phyloP scores from a whole-genome alignment of 352 stramenopile genomes.

The Globisporangium sylvaticum region DNA sequence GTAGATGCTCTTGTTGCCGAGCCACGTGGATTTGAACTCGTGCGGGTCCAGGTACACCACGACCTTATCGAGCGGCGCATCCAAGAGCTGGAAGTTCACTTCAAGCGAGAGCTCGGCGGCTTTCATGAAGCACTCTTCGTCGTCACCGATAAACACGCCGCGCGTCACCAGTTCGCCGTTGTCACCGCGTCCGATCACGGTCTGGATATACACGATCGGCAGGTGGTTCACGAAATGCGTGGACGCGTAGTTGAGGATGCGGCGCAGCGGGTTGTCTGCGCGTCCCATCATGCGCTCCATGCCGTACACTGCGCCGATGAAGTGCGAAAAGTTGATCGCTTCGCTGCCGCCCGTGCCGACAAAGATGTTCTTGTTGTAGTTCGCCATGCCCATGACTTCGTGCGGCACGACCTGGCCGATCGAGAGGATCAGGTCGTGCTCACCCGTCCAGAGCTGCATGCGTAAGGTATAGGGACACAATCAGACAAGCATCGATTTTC shows the following conservation, averaged over 20 bases:
- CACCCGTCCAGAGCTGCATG: slow-evolving; percentile 85
- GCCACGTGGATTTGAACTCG: slow-evolving; percentile 98
- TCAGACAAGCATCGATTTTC: background rate
- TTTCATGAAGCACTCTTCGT: slow-evolving; percentile 94
- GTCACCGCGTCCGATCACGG: slow-evolving; percentile 87
- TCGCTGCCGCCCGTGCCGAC: slow-evolving; percentile 92
- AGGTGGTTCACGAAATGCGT: slow-evolving; percentile 88
- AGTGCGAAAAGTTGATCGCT: slow-evolving; percentile 97
- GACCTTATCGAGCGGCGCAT: slow-evolving; percentile 89
- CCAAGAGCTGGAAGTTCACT: slow-evolving; percentile 96
- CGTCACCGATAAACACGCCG: slow-evolving; percentile 95
- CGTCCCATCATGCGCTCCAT: slow-evolving; percentile 98
- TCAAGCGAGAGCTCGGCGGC: slow-evolving; percentile 92
- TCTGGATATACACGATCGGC: slow-evolving; percentile 95
- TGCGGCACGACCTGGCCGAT: slow-evolving; percentile 97
- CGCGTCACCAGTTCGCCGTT: slow-evolving; percentile 71
- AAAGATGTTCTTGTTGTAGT: slow-evolving; percentile 99
- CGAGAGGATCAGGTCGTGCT: slow-evolving; percentile 92
- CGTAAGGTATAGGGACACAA: background rate
- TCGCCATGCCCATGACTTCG: slow-evolving; percentile 98
- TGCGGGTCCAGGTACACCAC: slow-evolving; percentile 95
- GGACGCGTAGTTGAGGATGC: slow-evolving; percentile 95
- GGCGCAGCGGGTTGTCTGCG: slow-evolving; percentile 93
- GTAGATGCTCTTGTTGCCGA: slow-evolving; percentile 98
- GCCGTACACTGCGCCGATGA: slow-evolving; percentile 96